Base-by-base conservation (phyloP, 1,284 basidiomycete genomes). In the Mycena citricolor region DNA sequence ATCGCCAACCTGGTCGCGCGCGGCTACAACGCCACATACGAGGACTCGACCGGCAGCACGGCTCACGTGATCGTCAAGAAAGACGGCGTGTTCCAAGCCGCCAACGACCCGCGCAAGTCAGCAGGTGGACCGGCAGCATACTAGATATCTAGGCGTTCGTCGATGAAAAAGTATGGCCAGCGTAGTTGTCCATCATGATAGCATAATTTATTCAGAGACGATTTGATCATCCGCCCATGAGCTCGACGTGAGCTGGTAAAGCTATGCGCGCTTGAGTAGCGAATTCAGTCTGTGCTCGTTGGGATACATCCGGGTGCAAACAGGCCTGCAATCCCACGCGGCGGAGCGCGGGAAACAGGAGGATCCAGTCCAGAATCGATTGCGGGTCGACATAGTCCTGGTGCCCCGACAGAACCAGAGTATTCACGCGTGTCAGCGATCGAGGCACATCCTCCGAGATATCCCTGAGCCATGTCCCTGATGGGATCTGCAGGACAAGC, bases 21-120 rank as follows among this genome's bases (percentile, higher is more conserved):
- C 24, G 54, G 54, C 5, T 61, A 60, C 30, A 58, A 61, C 32
- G 35, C 47, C 16, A 47, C 55, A 4, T 55, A 52, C 32, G 32
- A 57, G 36, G 49, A 50, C 38, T 35, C 43, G 19, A 42, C 44
- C 4, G 51, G 50, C 2, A 52, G 51, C 22, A 54, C 55, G 22
- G 42, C 48, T 13, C 56, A 57, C 30, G 47, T 47, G 21, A 43
- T 43, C 24, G 39, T 40, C 43, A 32, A 39, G 47, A 21, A 10
- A 13, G 16, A 24, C 23, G 21, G 14, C 20, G 19, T 25, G n/a
- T 14, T 39, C 22, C 13, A 24, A 10, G 13, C 38, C 21, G 38
- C 24, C n/a, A 39, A 39, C 16, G 29, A 28, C 38, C 24, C 38
- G 31, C 22, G 24, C 25, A 39, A 25, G 14, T 39, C 17, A 20